Conservation (phyloP, 352 stramenopile species). For the Phytophthora aleatoria region DNA sequence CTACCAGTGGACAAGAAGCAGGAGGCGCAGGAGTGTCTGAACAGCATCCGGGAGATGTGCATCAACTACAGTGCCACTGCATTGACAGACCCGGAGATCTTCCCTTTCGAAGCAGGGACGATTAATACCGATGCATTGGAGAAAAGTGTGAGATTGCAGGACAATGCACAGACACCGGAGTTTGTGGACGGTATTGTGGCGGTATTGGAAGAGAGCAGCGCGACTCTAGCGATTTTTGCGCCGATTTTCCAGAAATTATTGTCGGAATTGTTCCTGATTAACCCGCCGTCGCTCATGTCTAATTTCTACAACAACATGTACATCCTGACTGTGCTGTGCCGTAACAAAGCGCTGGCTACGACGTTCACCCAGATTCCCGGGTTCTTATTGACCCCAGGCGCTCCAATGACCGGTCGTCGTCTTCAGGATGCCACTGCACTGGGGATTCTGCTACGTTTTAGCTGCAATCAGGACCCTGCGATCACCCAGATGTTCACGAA, state of each 20-base stretch:
- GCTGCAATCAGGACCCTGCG: conserved; percentile 66
- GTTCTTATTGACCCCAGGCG: conserved; percentile 64
- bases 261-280: conserved; percentile 80
- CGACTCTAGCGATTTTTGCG: conserved; percentile 60
- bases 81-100: conserved; percentile 86
- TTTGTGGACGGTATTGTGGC: conserved; percentile 60
- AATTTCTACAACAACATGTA: conserved; percentile 83
- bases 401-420: conserved; percentile 63
- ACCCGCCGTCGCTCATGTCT: conserved; percentile 74
- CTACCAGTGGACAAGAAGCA: conserved; percentile 54
- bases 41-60: conserved; percentile 72
- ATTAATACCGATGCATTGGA: conserved; percentile 76
- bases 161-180: conserved; percentile 56
- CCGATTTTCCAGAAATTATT: conserved; percentile 85
- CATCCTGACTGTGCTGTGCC: conserved; percentile 61
- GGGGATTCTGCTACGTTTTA: conserved; percentile 77
- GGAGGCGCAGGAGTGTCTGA: conserved; percentile 53
- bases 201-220: conserved; percentile 54
- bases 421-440: conserved; percentile 84
- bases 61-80: conserved; percentile 87
- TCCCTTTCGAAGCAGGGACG: conserved; percentile 68
- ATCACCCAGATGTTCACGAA: conserved; percentile 86
- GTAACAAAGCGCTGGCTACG: conserved; percentile 66
- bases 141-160: conserved; percentile 65
- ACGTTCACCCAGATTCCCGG: conserved; percentile 74